phyloP scores from a whole-genome alignment of 2,329 filamentous ascomycete species.

The Cordyceps farinosa region DNA sequence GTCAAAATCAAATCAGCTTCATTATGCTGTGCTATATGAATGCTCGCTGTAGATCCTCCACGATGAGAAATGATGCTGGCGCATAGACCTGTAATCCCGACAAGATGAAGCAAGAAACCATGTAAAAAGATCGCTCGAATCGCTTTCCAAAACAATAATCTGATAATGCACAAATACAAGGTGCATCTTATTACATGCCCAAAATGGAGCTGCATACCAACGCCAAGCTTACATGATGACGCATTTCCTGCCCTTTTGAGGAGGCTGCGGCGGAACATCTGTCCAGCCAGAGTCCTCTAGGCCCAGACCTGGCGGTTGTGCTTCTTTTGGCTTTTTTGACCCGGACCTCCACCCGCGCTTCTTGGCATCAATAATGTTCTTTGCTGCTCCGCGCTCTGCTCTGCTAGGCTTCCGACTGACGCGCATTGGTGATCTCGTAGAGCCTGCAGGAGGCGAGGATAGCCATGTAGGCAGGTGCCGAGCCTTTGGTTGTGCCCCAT shows the following conservation, averaged over 20 bases:
- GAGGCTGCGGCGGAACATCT: conserved; percentile 40
- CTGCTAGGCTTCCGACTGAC: conserved; percentile 50
- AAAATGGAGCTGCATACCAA: not conserved
- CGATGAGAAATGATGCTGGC: not conserved
- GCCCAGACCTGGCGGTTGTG: conserved; percentile 14
- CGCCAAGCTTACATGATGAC: conserved; percentile 44
- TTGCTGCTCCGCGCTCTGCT: conserved; percentile 57
- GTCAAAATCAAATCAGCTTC: not conserved
- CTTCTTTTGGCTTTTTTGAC: conserved; percentile 38
- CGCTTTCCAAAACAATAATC: conserved; percentile 11
- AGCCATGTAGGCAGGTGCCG: conserved; percentile 33
- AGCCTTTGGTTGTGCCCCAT: conserved; percentile 16
- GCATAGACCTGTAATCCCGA: not conserved
- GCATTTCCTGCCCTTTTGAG: conserved; percentile 43
- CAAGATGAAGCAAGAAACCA: conserved; percentile 3
- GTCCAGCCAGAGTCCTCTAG: conserved; percentile 46
- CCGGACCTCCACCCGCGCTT: conserved; percentile 52
- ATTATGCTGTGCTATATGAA: not conserved
- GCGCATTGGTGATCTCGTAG: conserved; percentile 38
- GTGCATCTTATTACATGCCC: not conserved
- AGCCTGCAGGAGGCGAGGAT: conserved; percentile 32
- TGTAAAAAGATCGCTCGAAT: conserved; percentile 9
- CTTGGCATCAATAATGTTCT: conserved; percentile 60
- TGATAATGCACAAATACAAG: not conserved
- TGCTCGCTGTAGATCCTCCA: not conserved